Evolutionary conservation across 2,329 filamentous ascomycete species (phyloP).

Genomic region (Byssothecium circinans): DNA sequence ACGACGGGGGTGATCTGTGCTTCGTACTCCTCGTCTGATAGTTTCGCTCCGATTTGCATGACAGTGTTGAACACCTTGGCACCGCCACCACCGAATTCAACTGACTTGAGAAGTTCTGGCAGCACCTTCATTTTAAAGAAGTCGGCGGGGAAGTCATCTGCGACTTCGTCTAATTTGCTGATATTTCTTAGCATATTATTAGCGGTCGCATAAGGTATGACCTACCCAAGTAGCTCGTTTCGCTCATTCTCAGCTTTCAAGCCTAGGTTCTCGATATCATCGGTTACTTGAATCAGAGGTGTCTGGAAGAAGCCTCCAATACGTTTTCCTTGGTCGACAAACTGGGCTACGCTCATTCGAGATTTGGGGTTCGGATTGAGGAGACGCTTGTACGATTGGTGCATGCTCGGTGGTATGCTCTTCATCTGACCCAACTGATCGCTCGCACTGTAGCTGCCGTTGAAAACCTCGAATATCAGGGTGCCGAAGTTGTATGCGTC

Average conservation of each 20-base stretch:
- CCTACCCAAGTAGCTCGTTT: conserved; percentile 75
- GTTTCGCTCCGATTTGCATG: conserved; percentile 85
- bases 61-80: conserved; percentile 86
- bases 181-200: conserved; percentile 13
- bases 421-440: conserved; percentile 87
- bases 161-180: conserved; percentile 77
- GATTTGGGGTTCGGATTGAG: conserved; percentile 88
- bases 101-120: conserved; percentile 93
- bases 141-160: conserved; percentile 94
- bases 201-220: background rate
- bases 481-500: conserved; percentile 87
- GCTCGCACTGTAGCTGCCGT: conserved; percentile 72
- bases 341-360: conserved; percentile 78
- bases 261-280: conserved; percentile 89
- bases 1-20: conserved; percentile 81
- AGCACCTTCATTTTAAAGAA: conserved; percentile 98
- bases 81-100: conserved; percentile 96
- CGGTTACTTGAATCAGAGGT: conserved; percentile 85
- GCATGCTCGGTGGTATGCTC: conserved; percentile 83
- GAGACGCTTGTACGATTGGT: conserved; percentile 85
- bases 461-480: conserved; percentile 88
- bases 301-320: conserved; percentile 89
- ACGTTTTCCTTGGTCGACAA: conserved; percentile 85
- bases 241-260: conserved; percentile 83
- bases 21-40: conserved; percentile 89